Base-by-base conservation (phyloP, 2,329 filamentous ascomycete genomes). In the Chrysoporthe austroafricana region DNA sequence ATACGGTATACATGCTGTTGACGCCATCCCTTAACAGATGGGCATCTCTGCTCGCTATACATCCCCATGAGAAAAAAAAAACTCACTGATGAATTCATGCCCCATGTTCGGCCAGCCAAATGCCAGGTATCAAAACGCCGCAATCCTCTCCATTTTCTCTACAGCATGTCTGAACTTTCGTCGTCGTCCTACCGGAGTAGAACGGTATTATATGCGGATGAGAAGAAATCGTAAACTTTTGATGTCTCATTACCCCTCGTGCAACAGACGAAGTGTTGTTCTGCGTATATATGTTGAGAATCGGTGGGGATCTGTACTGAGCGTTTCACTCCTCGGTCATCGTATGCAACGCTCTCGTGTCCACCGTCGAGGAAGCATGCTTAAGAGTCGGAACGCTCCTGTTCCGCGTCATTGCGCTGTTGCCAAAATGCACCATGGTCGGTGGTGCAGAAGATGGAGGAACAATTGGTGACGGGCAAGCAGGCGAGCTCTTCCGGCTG, bases 401-500 rank as follows among this genome's bases (percentile, higher is more conserved):
- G 16, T 65, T 54, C 13, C 68, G 59, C 13, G 58, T 6, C n/a
- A 66, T 61, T 7, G 46, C 32, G 9, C 59, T 42, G 39, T 34
- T 66, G 13, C 60, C 61, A 32, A 42, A 58, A 5, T 26, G 64
- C 59, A 64, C 63, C 34, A 70, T 60, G 34, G 54, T 56, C n/a
- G 68, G 68, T 42, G 68, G 68, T 43, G 68, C 68, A 16, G 68
- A 66, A 7, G 68, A 63, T 0, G 66, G 59, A 32, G 68, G 65
- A 7, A 34, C 46, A 1, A 63, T 50, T 1, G n/a, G 67, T n/a
- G 57, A 58, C 13, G 56, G 36, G 36, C 46, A 48, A 4, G 66
- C 64, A 11, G 69, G 69, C 13, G 69, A 70, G 34, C 52, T 63
- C 54, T 52, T 63, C 21, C 64, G 64, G 50, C 69, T 70, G 44